Base-by-base conservation (phyloP, 345 rosid species). In the Populus simonii region DNA sequence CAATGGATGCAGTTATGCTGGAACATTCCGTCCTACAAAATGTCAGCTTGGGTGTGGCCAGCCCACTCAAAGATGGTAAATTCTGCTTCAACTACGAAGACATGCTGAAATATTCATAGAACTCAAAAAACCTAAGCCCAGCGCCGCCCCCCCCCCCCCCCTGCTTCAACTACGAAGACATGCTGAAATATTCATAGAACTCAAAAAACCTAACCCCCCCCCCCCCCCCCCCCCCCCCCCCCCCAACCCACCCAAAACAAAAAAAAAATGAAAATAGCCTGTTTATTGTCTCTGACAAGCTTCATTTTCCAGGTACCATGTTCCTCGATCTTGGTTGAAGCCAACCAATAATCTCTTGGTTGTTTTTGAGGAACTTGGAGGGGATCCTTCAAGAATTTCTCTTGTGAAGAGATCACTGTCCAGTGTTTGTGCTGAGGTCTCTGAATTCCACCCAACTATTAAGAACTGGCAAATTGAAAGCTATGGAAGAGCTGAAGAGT, bases 391-490 rank as follows among this genome's bases (percentile, higher is more conserved):
- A 33, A 84, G 84, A 81, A 90, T 93, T 57, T 88, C 96, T 53
- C 87, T 95, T 9, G 97, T 88, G 70, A 93, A 91, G 89, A 91
- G 99, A 88, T 89, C 96, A 4, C 86, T 92, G 63, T 68, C 87
- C 65, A 72, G 91, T 57, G 97, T 92, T 67, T 96, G 99, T 75
- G 97, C 99, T 11, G 98, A 94, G 41, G 91, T 96, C 12, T 73
- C 98, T 0, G 98, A 96, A 83, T 91, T 87, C 81, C 99, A 94
- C 45, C 98, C 98, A 1, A 96, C 93, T 35, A 78, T 96, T 70
- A 92, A 94, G 92, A 96, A 94, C 82, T 96, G 99, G 99, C 99
- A 90, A 69, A 92, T 96, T 62, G 98, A 96, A 81, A 96, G 97
- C 92, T 93, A 96, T 6, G 99, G 99, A 18, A 92, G 86, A 86